phyloP scores from a whole-genome alignment of 345 rosid genomes.

The Eucalyptus caleyi region DNA sequence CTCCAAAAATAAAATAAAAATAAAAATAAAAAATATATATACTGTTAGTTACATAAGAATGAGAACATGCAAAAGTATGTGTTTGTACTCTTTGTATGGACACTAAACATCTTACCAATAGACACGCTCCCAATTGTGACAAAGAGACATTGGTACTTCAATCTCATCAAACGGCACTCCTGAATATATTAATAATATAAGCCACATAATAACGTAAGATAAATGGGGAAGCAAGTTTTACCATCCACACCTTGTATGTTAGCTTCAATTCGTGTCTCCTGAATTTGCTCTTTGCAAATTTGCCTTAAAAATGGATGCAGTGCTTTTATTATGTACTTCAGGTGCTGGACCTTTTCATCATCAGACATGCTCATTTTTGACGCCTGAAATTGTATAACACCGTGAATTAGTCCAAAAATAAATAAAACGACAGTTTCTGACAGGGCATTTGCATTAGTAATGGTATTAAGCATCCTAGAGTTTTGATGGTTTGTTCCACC shows the following conservation, averaged over 20 bases:
- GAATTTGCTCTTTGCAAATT: conserved; percentile 35
- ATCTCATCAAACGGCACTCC: conserved; percentile 8
- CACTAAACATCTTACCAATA: conserved; percentile 39
- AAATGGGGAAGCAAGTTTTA: background rate
- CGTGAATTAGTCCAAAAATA: background rate
- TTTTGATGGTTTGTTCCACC: background rate
- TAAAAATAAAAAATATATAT: background rate
- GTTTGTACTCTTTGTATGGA: background rate
- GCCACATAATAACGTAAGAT: background rate
- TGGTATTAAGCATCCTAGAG: background rate
- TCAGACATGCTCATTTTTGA: conserved; percentile 29
- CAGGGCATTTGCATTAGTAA: background rate
- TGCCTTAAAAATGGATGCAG: conserved; percentile 51
- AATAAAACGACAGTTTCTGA: background rate
- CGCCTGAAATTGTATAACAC: conserved; percentile 23
- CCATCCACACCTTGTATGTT: conserved; percentile 27
- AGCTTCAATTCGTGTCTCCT: conserved; percentile 54
- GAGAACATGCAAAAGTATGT: background rate
- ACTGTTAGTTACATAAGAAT: background rate
- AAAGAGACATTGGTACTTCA: conserved; percentile 21
- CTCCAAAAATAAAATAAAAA: background rate
- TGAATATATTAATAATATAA: background rate
- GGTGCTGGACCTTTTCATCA: conserved; percentile 38
- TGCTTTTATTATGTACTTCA: conserved; percentile 31
- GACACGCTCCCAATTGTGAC: conserved; percentile 57